Conservation (phyloP, 192 early-diverging fungal species). For the Coemansia sp. region DNA sequence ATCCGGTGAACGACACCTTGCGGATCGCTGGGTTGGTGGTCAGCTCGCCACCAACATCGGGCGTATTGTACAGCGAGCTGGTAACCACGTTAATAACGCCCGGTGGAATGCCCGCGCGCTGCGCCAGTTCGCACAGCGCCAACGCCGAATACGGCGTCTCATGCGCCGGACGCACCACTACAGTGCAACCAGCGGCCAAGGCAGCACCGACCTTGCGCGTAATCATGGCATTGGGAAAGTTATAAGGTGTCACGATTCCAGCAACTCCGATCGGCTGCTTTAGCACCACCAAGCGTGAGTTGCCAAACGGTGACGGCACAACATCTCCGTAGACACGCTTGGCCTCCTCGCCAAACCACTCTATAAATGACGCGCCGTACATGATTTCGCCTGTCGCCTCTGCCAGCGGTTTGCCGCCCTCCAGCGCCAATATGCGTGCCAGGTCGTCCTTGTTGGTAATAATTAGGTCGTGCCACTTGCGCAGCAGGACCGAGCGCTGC, state of each 20-base stretch:
- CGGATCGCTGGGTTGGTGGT: slow-evolving; percentile 43
- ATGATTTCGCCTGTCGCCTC: slow-evolving; percentile 59
- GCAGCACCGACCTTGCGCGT: slow-evolving; percentile 48
- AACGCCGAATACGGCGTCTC: slow-evolving; percentile 58
- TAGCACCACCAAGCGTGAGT: slow-evolving; percentile 61
- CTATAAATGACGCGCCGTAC: slow-evolving; percentile 66
- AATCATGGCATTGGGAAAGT: slow-evolving; percentile 86
- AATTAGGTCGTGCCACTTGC: slow-evolving; percentile 63
- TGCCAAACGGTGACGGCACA: slow-evolving; percentile 57
- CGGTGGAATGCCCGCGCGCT: slow-evolving; percentile 49
- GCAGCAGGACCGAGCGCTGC: slow-evolving; percentile 57
- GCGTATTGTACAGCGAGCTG: slow-evolving; percentile 46
- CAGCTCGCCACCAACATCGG: slow-evolving; percentile 40
- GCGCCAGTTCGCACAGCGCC: slow-evolving; percentile 51
- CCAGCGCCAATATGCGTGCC: slow-evolving; percentile 75
- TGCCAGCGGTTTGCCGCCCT: slow-evolving; percentile 69
- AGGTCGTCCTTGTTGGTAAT: slow-evolving; percentile 67
- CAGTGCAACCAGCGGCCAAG: slow-evolving; percentile 47
- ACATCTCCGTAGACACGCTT: slow-evolving; percentile 72
- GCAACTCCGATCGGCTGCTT: slow-evolving; percentile 78
- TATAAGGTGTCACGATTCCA: slow-evolving; percentile 71
- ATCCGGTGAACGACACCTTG: slow-evolving; percentile 59
- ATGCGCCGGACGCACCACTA: slow-evolving; percentile 55
- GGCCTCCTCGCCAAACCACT: slow-evolving; percentile 87
- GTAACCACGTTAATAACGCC: slow-evolving; percentile 54